Base-by-base conservation (phyloP, 768 basidiomycete genomes). In the Ramaria sp. region DNA sequence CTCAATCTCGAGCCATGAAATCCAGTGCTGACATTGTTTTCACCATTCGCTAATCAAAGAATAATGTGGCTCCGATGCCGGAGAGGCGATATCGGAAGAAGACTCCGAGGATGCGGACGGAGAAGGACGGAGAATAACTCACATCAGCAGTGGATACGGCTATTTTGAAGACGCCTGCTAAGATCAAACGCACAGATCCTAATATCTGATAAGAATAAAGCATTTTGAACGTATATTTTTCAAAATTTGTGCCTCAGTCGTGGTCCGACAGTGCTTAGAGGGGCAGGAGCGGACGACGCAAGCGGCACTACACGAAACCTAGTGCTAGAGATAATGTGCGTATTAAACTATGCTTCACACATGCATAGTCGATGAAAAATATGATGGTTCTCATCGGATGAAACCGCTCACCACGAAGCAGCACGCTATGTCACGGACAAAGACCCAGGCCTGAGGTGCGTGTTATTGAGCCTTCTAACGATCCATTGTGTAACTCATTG, bases 61-160 rank as follows among this genome's bases (percentile, higher is more conserved):
- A 54, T 90, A 92, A 70, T 91, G 92, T 67, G 87, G 89, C 20
- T 87, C 86, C 0, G 86, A 88, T 65, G 30, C 45, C 7, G 72
- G 71, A 39, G 82, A 83, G 37, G 74, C 76, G 13, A 71, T 71
- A 19, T 76, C 73, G 1, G 75, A 74, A 57, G 54, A 52, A 10
- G 66, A 71, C 31, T 67, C 66, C 4, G 75, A 76, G 9, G 70
- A 72, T 7, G 86, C 87, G 64, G 88, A 91, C 66, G 66, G 94
- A 98, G 66, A 89, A 93, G 65, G 88, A 95, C 57, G 96, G 93
- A 13, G 91, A 91, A 63, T 90, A 97, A 67, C 79, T 98, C 51
- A 98, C 94, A 0, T 92, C 93, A 4, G 85, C 84, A 0, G 81
- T 97, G 51, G 95, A 97, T 64, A 95, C 84, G 45, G 96, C 96